These are phyloP conservation scores for Claviceps fusiformis DNA, from an alignment of 2,329 filamentous ascomycete genomes.

Conservation along the genomic window DNA sequence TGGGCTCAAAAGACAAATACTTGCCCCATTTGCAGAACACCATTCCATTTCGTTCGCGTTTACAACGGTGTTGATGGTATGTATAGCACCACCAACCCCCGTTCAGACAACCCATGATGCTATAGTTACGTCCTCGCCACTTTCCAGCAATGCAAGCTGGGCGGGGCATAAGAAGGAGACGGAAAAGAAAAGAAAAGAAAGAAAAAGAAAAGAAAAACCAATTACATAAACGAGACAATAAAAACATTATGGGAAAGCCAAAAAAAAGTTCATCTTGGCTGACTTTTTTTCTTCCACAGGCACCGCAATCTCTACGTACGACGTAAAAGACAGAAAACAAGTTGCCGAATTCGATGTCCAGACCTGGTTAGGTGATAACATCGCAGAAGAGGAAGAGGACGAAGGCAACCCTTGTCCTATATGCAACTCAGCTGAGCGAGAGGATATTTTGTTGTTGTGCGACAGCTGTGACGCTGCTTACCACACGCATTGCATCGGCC, in stretches of 20 bases:
- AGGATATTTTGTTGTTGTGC: constrained; percentile 77
- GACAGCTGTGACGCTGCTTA: constrained; percentile 82
- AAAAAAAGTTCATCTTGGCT: not conserved
- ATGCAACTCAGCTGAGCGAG: constrained; percentile 68
- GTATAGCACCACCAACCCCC: constrained; percentile 18
- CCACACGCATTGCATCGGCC: constrained; percentile 81
- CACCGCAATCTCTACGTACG: constrained; percentile 41
- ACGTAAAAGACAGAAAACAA: constrained; percentile 73
- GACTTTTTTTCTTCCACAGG: constrained; percentile 24
- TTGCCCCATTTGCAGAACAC: constrained; percentile 88
- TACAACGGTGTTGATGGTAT: constrained; percentile 68
- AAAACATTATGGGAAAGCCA: not conserved
- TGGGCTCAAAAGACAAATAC: constrained; percentile 97
- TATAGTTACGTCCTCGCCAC: not conserved
- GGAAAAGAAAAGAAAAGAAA: not conserved
- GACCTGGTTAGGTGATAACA: constrained; percentile 54
- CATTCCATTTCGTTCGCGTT: constrained; percentile 82
- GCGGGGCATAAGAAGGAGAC: not conserved
- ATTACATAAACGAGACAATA: too few relatives aligned
- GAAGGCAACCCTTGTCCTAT: constrained; percentile 63
- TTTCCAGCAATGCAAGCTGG: not conserved
- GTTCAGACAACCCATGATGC: not conserved
- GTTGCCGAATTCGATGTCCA: constrained; percentile 78
- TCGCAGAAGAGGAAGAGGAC: constrained; percentile 55
- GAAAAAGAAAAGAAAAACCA: not conserved